These are phyloP conservation scores for Abelmoschus esculentus DNA, from an alignment of 345 rosid genomes.

Conservation along the genomic window DNA sequence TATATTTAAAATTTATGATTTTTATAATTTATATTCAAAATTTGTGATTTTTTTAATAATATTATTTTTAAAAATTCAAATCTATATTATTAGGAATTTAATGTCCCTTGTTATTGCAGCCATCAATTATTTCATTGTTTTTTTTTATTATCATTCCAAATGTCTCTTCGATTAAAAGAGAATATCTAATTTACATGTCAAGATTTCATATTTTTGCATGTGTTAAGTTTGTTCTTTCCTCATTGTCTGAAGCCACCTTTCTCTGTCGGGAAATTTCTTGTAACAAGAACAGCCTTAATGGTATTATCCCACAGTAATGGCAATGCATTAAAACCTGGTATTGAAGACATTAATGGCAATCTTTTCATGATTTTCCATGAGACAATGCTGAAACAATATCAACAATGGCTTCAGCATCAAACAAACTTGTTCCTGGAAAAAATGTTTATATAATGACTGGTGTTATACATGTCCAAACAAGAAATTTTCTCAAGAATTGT, in stretches of 20 bases:
- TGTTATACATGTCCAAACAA: neutral
- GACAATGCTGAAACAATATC: neutral
- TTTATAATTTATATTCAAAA: too few species aligned
- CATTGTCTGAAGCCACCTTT: neutral
- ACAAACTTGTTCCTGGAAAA: neutral
- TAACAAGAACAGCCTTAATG: neutral
- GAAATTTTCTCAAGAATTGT: neutral
- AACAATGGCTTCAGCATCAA: neutral
- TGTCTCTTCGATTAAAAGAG: too few species aligned
- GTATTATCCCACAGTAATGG: neutral
- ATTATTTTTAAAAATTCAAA: too few species aligned
- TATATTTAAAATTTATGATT: too few species aligned
- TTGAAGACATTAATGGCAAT: constrained; percentile 1
- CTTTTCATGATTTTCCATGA: neutral
- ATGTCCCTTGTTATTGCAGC: too few species aligned
- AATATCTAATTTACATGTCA: too few species aligned
- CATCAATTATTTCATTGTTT: too few species aligned
- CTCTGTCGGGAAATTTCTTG: neutral
- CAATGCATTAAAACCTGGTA: neutral
- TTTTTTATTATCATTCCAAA: too few species aligned
- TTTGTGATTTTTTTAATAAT: too few species aligned
- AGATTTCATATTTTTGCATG: too few species aligned
- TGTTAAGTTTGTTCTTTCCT: neutral
- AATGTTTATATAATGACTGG: neutral
- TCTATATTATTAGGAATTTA: too few species aligned